These are phyloP conservation scores for Jimgerdemannia flammicorona DNA, from an alignment of 192 early-diverging fungal species.

Conservation along the genomic window DNA sequence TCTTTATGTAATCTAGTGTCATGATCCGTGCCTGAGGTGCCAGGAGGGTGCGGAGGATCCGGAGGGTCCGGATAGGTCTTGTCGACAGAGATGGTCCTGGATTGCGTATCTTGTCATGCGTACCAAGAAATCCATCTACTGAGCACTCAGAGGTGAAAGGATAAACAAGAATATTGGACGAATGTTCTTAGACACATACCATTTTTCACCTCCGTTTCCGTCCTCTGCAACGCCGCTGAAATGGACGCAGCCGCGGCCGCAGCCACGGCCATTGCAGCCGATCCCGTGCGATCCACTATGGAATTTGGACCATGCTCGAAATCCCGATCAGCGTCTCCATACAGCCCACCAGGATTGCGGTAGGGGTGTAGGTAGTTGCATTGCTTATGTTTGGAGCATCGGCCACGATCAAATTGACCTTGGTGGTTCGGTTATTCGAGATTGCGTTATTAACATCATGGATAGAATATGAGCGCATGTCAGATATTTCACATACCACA, in stretches of 20 bases:
- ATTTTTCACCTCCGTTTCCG: background rate
- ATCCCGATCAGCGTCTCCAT: conserved; percentile 33
- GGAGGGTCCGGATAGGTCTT: background rate
- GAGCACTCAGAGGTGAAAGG: background rate
- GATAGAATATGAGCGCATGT: too few relatives aligned
- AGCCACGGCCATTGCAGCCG: background rate
- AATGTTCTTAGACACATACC: background rate
- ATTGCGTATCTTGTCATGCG: background rate
- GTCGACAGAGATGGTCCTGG: background rate
- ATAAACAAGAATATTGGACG: background rate
- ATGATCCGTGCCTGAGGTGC: background rate
- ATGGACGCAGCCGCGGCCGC: too few relatives aligned
- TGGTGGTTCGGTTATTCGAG: background rate
- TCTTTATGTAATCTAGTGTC: background rate
- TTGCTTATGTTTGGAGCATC: conserved; percentile 33
- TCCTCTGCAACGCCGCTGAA: background rate
- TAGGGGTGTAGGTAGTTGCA: conserved; percentile 42
- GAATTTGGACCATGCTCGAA: conserved; percentile 10
- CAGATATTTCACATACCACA: conserved; percentile 26
- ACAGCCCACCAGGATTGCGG: conserved; percentile 32
- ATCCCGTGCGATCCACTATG: background rate
- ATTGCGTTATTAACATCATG: too few relatives aligned
- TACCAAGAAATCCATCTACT: background rate
- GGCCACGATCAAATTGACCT: background rate
- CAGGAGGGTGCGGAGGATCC: background rate